Conservation (phyloP, 2,329 filamentous ascomycete genomes). For the Epichloe uncinata region DNA sequence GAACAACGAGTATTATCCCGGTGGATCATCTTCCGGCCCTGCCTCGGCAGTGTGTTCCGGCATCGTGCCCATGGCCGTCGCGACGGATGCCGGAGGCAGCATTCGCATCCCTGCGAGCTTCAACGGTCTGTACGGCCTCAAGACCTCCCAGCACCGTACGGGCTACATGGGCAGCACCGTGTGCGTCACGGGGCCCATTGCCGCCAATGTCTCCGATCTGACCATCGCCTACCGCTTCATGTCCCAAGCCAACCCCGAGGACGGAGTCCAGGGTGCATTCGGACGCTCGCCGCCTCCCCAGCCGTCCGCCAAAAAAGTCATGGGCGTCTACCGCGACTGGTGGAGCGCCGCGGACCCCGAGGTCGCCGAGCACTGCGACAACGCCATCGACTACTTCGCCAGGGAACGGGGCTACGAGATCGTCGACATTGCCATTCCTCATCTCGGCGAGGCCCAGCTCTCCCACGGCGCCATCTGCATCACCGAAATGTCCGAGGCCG, state of each 20-base stretch:
- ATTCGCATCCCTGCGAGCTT: slow-evolving; percentile 61
- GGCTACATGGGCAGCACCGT: slow-evolving; percentile 40
- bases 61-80: slow-evolving; percentile 61
- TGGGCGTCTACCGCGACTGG: slow-evolving; percentile 55
- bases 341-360: slow-evolving; percentile 38
- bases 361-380: slow-evolving; percentile 49
- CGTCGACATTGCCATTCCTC: slow-evolving; percentile 50
- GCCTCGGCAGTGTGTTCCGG: slow-evolving; percentile 58
- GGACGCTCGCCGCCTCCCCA: slow-evolving; percentile 36
- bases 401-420: slow-evolving; percentile 33
- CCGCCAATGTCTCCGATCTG: slow-evolving; percentile 62
- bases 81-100: slow-evolving; percentile 64
- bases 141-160: slow-evolving; percentile 61
- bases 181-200: slow-evolving; percentile 61
- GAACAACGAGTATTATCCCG: slow-evolving; percentile 64
- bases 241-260: slow-evolving; percentile 54
- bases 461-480: slow-evolving; percentile 71
- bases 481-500: slow-evolving; percentile 46
- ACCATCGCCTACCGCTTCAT: slow-evolving; percentile 73
- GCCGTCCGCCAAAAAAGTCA: slow-evolving; percentile 36
- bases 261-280: slow-evolving; percentile 49
- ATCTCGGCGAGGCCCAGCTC: slow-evolving; percentile 56
- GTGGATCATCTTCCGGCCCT: slow-evolving; percentile 67
- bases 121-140: slow-evolving; percentile 72
- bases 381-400: slow-evolving; percentile 45